These are phyloP conservation scores for Xylaria acuta DNA, from an alignment of 495 filamentous ascomycete species.

Conservation along the genomic window DNA sequence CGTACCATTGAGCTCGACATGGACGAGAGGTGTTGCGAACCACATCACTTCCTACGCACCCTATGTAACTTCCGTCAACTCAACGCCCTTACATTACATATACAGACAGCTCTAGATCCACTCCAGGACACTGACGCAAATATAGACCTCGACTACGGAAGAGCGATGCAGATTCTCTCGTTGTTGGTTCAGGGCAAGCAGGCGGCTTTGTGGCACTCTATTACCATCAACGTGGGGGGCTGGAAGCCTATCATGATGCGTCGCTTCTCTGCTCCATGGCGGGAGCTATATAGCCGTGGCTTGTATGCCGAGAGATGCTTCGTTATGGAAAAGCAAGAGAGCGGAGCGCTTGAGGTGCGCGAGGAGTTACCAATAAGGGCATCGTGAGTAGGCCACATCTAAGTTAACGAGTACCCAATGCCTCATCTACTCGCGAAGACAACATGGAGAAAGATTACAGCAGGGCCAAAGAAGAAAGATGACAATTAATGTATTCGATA, in stretches of 20 bases:
- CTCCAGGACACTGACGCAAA: background rate
- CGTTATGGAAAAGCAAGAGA: constrained; percentile 22
- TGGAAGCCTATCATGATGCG: constrained; percentile 41
- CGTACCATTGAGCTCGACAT: constrained; percentile 38
- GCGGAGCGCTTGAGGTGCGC: constrained; percentile 15
- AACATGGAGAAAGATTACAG: background rate
- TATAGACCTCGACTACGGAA: constrained; percentile 26
- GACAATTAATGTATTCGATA: background rate
- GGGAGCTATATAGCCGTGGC: constrained; percentile 28
- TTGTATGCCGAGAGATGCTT: constrained; percentile 43
- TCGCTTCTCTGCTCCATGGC: constrained; percentile 35
- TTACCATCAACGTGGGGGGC: constrained; percentile 41
- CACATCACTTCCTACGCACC: constrained; percentile 25
- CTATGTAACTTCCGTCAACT: constrained; percentile 33
- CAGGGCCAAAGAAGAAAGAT: background rate
- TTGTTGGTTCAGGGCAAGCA: constrained; percentile 24
- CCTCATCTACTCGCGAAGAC: background rate
- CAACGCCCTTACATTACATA: constrained; percentile 34
- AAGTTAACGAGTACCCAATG: background rate
- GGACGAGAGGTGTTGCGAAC: constrained; percentile 28
- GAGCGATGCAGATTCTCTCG: constrained; percentile 17
- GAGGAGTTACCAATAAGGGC: constrained; percentile 28
- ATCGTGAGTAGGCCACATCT: background rate
- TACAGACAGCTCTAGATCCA: constrained; percentile 36
- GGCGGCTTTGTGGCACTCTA: constrained; percentile 26